Evolutionary conservation across 2,329 filamentous ascomycete species (phyloP), one percentile per base, ranked within the genome.

Genomic region (Diaporthe sp.): DNA sequence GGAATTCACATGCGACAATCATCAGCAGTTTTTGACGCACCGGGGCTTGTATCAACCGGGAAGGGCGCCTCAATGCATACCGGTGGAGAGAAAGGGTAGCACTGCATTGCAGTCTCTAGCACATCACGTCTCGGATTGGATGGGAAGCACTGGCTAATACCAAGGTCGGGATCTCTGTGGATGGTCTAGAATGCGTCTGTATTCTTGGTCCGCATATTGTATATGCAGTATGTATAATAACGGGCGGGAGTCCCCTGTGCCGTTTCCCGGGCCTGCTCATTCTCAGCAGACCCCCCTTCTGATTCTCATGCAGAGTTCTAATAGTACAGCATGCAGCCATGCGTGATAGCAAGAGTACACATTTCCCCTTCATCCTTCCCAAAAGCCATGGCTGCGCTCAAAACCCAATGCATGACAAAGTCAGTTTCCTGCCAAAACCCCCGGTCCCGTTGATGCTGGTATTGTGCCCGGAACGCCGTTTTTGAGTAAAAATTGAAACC

Each of bases 261-360:
- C 47, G 30, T 39, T 27, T 51, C n/a, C 32, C 13, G 30, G 47
- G 63, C 13, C 17, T 68, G 63, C 63, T 53, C 47, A 39, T 13
- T 8, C 25, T 53, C 15, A 19, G 6, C 32, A 39, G 22, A 25
- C 44, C n/a, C 42, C 44, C 44, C 17, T 19, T 25, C 47, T 68
- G 63, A 53, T 53, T 68, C 63, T 53, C 63, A 68, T 68, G 63
- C 47, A 53, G 32, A 68, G 44, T 27, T 68, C 47, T 53, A 68
- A 53, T 53, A n/a, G 47, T 68, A 68, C 44, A 68, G 47, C 32
- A 53, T 68, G 63, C 63, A 68, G 63, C 63, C 63, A 68, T 68
- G 63, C 63, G 63, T 53, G 63, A 68, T 27, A 53, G 47, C 63
- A 68, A 37, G 63, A 68, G 37, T 68, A 30, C 44, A 44, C 5